Evolutionary conservation across 2,329 filamentous ascomycete species (phyloP), one percentile per base, ranked within the genome.

Genomic region (Aspergillus pseudoviridinutans): DNA sequence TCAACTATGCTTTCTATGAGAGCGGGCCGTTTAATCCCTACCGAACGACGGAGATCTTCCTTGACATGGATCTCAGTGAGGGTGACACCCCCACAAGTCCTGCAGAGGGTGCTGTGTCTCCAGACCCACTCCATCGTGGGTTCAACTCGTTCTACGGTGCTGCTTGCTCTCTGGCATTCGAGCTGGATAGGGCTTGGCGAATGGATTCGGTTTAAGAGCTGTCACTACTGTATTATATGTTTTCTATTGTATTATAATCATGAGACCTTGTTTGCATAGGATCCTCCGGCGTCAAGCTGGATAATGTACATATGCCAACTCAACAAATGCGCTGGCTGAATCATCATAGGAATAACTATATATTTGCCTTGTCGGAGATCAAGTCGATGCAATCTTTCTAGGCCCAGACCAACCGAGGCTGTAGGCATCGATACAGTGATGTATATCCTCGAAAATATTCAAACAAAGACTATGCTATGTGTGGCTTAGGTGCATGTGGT

Each of bases 151-250:
- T 77, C 50, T 76, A 76, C 51, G 67, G 58, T 5, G 59, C 68
- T 12, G 71, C 74, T 17, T 77, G 74, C 55, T 63, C 68, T 10
- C 65, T 77, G 65, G 73, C 74, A 25, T 76, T 76, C 58, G 62
- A 71, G 54, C 56, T 75, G 46, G 67, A 72, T 25, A 64, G 49
- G 41, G 58, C 63, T 50, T 51, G 62, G 49, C 51, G 51, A 32
- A 49, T 42, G 24, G 44, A 38, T 58, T 54, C 55, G 54, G 52
- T 25, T 1, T 55, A 47, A 27, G 44, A 24, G 44, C 17, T 25
- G 27, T 25, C 6, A 29, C 49, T 49, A 35, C n/a, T 29, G 44
- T 46, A 47, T 50, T 27, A 46, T 57, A 25, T 42, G 49, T 51
- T 63, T 41, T 50, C 50, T 44, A 38, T 28, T n/a, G n/a, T 28